A percentile compares a stretch with the other conserved stretches of the same genome.
These are phyloP conservation scores for Neotropicomus parvogracilis DNA, from an alignment of 1,284 basidiomycete genomes.

Conservation along the genomic window DNA sequence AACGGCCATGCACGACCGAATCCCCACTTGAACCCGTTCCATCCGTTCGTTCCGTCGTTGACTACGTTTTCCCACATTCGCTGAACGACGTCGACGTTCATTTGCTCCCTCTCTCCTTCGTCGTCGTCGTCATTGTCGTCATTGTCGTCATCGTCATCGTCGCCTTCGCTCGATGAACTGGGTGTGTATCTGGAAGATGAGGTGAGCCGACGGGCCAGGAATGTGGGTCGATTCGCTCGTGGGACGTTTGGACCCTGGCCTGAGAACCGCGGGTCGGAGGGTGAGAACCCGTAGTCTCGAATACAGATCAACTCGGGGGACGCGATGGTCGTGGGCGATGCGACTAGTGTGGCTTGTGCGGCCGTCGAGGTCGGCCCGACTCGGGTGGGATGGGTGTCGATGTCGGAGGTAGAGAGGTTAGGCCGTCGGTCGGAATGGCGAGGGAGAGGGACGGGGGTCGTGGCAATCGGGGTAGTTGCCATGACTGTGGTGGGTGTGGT, in stretches of 20 bases:
- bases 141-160: not conserved
- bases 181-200: constrained; percentile 27
- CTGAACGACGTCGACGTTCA: not conserved
- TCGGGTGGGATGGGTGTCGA: not conserved
- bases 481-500: constrained; percentile 3
- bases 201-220: constrained; percentile 39
- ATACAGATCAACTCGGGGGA: constrained; percentile 44
- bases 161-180: constrained; percentile 12
- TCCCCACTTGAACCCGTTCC: constrained; percentile 45
- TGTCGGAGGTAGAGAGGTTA: not conserved
- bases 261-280: constrained; percentile 49
- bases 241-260: constrained; percentile 55
- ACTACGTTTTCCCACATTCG: constrained; percentile 20
- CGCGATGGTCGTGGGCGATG: not conserved
- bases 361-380: not conserved
- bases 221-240: constrained; percentile 41
- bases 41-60: constrained; percentile 34
- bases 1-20: constrained; percentile 31
- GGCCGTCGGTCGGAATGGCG: constrained; percentile 1
- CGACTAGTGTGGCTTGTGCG: not conserved
- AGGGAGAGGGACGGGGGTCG: not conserved
- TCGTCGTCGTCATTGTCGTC: constrained; percentile 8
- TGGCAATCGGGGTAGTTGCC: not conserved
- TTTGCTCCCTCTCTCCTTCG: not conserved
- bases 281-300: constrained; percentile 59